Conservation (phyloP, 371 early-diverging fungal species). For the Dichotomocladium elegans region DNA sequence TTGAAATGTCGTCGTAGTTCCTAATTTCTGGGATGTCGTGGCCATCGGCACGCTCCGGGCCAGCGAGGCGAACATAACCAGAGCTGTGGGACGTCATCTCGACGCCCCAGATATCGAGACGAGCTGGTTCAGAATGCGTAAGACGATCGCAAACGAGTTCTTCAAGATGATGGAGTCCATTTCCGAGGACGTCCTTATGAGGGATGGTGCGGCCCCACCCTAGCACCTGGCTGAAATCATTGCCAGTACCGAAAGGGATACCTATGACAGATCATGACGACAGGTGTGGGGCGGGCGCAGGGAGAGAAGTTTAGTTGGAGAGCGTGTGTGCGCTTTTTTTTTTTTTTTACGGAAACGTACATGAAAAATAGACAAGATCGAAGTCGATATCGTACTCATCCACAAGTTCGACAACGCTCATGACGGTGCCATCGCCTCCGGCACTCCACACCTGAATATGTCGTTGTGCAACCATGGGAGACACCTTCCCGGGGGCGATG, state of each 20-base stretch:
- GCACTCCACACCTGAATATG: conserved; percentile 66
- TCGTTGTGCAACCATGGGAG: conserved; percentile 11
- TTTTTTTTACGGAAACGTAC: conserved; percentile 27
- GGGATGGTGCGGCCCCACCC: conserved; percentile 65
- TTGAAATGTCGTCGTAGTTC: background rate
- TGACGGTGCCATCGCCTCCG: conserved; percentile 68
- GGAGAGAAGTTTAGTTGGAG: no score
- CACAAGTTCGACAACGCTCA: conserved; percentile 53
- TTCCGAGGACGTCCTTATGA: conserved; percentile 47
- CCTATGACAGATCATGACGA: no score
- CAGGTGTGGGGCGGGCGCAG: no score
- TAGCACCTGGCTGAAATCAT: conserved; percentile 61
- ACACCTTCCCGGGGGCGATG: conserved; percentile 1
- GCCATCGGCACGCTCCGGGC: conserved; percentile 15
- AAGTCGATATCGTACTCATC: conserved; percentile 45
- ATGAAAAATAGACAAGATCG: conserved; percentile 55
- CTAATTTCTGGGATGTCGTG: conserved; percentile 14
- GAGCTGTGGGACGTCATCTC: conserved; percentile 41
- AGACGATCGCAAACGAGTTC: conserved; percentile 44
- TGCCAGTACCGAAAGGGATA: conserved; percentile 67
- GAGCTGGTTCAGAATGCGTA: conserved; percentile 47
- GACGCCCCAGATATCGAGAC: conserved; percentile 60
- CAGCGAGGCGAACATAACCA: conserved; percentile 46
- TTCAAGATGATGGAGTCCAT: conserved; percentile 40
- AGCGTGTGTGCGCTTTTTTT: conserved; percentile 7